phyloP scores from a whole-genome alignment of 2,329 filamentous ascomycete species.

The Aspergillus oerlinghausenensis region DNA sequence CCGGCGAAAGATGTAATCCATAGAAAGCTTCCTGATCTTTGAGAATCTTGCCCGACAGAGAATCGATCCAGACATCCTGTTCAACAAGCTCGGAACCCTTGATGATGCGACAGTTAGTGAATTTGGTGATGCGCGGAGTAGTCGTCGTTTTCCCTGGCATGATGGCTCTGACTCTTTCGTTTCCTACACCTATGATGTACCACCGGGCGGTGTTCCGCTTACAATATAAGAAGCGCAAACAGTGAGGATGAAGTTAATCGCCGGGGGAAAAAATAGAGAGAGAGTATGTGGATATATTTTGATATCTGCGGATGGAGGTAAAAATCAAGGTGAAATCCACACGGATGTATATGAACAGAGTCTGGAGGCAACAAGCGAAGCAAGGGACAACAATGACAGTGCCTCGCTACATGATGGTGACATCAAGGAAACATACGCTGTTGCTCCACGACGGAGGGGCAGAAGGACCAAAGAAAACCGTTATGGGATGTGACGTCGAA shows the following conservation, averaged over 20 bases:
- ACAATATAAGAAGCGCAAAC: not conserved
- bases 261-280: not conserved
- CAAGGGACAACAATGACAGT: not conserved
- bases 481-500: not conserved
- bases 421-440: not conserved
- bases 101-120: slow-evolving; percentile 81
- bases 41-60: slow-evolving; percentile 74
- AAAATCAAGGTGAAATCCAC: not conserved
- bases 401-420: not conserved
- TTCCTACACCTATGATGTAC: not conserved
- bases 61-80: slow-evolving; percentile 86
- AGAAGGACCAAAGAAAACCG: not conserved
- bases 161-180: not conserved
- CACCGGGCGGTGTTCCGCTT: not conserved
- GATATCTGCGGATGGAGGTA: not conserved
- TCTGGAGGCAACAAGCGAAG: not conserved
- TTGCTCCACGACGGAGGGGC: not conserved
- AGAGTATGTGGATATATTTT: not conserved
- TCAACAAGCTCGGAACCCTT: slow-evolving; percentile 63
- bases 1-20: slow-evolving; percentile 51
- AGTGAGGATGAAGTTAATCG: not conserved
- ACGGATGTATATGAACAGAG: not conserved
- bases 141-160: slow-evolving; percentile 35
- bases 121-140: slow-evolving; percentile 64
- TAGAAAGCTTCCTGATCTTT: slow-evolving; percentile 60